Evolutionary conservation across 768 basidiomycete genomes (phyloP), one percentile per base, ranked within the genome.

Genomic region (Leucogyrophana mollusca): DNA sequence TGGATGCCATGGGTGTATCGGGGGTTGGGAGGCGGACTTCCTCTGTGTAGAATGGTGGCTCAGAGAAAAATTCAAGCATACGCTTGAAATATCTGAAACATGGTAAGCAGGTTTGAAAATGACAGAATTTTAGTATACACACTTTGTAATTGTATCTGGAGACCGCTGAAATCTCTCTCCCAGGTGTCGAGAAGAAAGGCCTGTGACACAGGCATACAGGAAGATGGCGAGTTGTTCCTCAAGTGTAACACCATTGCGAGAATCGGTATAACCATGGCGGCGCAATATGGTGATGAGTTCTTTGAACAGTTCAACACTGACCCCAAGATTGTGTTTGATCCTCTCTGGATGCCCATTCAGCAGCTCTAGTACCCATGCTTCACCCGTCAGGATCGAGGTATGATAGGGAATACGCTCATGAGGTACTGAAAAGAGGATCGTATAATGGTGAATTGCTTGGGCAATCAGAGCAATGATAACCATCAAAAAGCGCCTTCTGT

Each of bases 361-460:
- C 0, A 64, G 48, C 30, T 63, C 56, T 3, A 41, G 22, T 4
- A 64, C 48, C 55, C 58, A 64, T 3, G 21, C 50, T 34, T 54
- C 32, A 18, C 62, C 57, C 2, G 51, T 52, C 8, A 64, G 51
- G 20, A 41, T 38, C 20, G 59, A 62, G 4, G 55, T 62, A 17
- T 62, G 59, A 34, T 62, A 59, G 2, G 41, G 38, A 1, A 40
- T 33, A 2, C 2, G 44, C 3, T 45, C 27, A 7, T 6, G 6
- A 13, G 27, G 13, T 30, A 30, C 6, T 13, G 27, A 30, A 30
- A 30, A 13, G 13, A 30, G n/a, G n/a, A n/a, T n/a, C n/a, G n/a
- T n/a, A n/a, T n/a, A n/a, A n/a, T n/a, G n/a, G n/a, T n/a, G n/a
- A n/a, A n/a, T n/a, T n/a, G n/a, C n/a, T n/a, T n/a, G n/a, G n/a